These are phyloP conservation scores for Crithidia sp. DNA, from an alignment of 208 protist species.

Conservation along the genomic window DNA sequence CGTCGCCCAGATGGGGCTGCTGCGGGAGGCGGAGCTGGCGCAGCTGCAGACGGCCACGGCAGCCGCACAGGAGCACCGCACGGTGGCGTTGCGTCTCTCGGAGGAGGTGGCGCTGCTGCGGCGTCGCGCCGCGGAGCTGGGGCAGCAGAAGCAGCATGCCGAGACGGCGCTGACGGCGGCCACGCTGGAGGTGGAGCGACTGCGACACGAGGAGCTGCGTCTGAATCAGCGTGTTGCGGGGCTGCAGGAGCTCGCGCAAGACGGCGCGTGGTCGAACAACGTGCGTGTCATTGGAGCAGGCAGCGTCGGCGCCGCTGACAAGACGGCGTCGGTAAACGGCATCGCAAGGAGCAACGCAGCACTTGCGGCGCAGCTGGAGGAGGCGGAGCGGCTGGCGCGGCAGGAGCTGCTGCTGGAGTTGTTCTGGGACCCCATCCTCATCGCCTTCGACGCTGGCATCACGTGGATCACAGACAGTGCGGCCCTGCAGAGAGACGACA, in stretches of 20 bases:
- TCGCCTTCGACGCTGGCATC: slow-evolving; percentile 87
- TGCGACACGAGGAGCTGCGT: slow-evolving; percentile 65
- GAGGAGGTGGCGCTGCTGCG: slow-evolving; percentile 44
- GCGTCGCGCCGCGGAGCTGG: slow-evolving; percentile 16
- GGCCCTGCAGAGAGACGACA: slow-evolving; percentile 21
- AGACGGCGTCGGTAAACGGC: too few relatives aligned
- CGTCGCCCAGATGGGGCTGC: slow-evolving; percentile 74
- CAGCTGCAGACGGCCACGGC: slow-evolving; percentile 43
- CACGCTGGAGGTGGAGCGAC: slow-evolving; percentile 60
- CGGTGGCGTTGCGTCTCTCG: slow-evolving; percentile 39
- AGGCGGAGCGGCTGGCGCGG: slow-evolving; percentile 57
- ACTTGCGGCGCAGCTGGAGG: slow-evolving; percentile 14
- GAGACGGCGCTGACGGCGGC: slow-evolving; percentile 26
- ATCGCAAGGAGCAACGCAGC: too few relatives aligned
- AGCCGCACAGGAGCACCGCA: slow-evolving; percentile 46
- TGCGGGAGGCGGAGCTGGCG: slow-evolving; percentile 75
- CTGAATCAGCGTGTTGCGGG: slow-evolving; percentile 45
- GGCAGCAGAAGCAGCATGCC: slow-evolving; percentile 35
- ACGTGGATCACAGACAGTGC: slow-evolving; percentile 74
- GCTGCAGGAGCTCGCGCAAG: slow-evolving; percentile 35
- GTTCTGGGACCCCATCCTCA: slow-evolving; percentile 83
- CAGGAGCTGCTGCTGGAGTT: slow-evolving; percentile 66
- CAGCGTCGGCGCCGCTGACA: too few relatives aligned
- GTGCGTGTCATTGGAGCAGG: slow-evolving; percentile 19
- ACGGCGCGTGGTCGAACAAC: slow-evolving; percentile 25